Evolutionary conservation across 768 basidiomycete species (phyloP).

Genomic region (Suillus spraguei): DNA sequence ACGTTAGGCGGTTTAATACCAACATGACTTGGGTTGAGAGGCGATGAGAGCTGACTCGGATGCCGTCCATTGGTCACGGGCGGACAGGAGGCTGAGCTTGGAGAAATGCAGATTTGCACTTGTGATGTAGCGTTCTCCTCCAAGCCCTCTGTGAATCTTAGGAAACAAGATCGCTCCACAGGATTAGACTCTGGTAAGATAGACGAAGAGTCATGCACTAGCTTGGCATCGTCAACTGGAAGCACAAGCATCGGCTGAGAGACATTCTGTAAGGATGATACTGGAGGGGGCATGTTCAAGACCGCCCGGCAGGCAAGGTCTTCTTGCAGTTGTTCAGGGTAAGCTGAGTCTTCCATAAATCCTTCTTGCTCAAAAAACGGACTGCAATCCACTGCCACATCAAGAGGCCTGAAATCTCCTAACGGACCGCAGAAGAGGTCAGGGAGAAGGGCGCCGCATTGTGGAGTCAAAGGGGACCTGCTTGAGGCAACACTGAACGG

Average conservation of each 20-base stretch:
- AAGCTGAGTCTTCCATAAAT: background rate
- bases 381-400: background rate
- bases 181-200: background rate
- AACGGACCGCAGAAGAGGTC: background rate
- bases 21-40: background rate
- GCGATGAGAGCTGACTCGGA: background rate
- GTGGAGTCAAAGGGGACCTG: conserved; percentile 22
- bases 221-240: background rate
- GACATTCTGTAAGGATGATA: too few species aligned
- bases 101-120: background rate
- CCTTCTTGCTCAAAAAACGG: background rate
- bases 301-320: conserved; percentile 19
- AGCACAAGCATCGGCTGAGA: background rate
- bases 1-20: too few species aligned
- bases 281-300: background rate
- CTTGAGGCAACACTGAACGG: conserved; percentile 28
- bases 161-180: background rate
- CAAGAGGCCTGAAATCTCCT: background rate
- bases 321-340: conserved; percentile 14
- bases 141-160: background rate
- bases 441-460: conserved; percentile 4
- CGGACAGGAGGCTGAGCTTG: background rate
- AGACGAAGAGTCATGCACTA: background rate
- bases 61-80: background rate
- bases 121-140: background rate